Evolutionary conservation across 345 rosid genomes (phyloP), one percentile per base, ranked within the genome.

Genomic region (Cochlearia excelsa): DNA sequence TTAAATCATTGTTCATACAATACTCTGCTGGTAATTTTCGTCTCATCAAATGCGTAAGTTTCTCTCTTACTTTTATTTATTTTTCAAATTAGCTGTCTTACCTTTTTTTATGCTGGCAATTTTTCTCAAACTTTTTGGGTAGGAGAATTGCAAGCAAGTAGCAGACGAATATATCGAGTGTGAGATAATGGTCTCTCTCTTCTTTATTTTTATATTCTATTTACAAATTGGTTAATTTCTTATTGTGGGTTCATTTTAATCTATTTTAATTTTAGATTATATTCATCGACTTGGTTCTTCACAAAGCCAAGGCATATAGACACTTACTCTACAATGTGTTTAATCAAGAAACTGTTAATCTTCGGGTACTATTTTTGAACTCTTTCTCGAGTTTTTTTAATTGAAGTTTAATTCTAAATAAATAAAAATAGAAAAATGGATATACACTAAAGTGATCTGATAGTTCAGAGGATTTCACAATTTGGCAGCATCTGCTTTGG

Each of bases 111-210:
- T 9, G 28, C 37, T 33, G 10, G 26, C 50, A 4, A 38, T 52
- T 4, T 38, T 48, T 16, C 37, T 2, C 26, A 27, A 29, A 59
- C 34, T 30, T 59, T 46, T 11, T 59, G 54, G 41, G 51, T 57
- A 81, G 95, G 85, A 79, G 41, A 83, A 77, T 9, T 84, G 93
- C 76, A 77, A 80, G 54, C 78, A 84, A 43, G 74, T 83, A 63
- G 95, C 93, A 26, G 95, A 84, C 57, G 84, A 80, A 65, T 87
- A 84, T 55, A 76, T 84, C 57, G 95, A 90, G 66, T 90, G 93
- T 56, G 97, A 87, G 69, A 61, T 80, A 67, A 81, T 90, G 93
- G 97, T 90, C 31, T 61, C 11, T 30, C 2, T 57, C 0, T 38
- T 41, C 34, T 46, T 16, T 16, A 1, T 38, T 30, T 30, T 42